phyloP scores from a whole-genome alignment of 306 rosid species.

The Aeschynomene evenia region DNA sequence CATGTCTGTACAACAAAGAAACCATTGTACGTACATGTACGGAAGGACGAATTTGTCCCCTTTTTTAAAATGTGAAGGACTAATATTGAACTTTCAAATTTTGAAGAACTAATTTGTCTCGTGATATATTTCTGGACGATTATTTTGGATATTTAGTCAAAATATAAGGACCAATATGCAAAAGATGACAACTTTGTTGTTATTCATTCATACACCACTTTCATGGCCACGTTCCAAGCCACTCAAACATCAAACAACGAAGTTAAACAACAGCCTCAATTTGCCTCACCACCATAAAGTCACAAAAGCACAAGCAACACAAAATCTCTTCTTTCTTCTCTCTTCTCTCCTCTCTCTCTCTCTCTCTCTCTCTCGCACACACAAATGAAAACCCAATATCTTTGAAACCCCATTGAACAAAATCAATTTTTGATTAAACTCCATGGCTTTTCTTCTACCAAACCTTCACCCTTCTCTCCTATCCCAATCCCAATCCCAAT shows the following conservation, averaged over 20 bases:
- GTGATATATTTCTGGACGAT: no score
- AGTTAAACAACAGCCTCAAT: slow-evolving; percentile 42
- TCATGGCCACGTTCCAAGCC: slow-evolving; percentile 58
- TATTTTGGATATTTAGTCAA: no score
- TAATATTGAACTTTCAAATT: no score
- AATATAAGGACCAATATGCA: no score
- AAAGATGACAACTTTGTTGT: no score
- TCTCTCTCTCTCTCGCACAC: slow-evolving; percentile 8
- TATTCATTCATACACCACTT: no score
- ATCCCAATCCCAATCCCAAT: no score
- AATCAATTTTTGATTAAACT: neutral
- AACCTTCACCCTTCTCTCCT: slow-evolving; percentile 58
- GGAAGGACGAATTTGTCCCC: no score
- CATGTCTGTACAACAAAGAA: no score
- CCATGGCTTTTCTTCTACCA: slow-evolving; percentile 83
- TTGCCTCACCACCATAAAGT: slow-evolving; percentile 27
- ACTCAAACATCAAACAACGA: slow-evolving; percentile 34
- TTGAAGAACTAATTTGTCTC: no score
- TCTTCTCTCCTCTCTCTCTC: slow-evolving; percentile 9
- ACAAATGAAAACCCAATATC: slow-evolving; percentile 33
- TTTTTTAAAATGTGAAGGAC: no score
- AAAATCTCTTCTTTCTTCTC: neutral
- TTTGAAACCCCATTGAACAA: slow-evolving; percentile 16
- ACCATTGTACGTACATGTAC: no score
- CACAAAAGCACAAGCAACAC: slow-evolving; percentile 23